These are phyloP conservation scores for Phytopythium oedochilum DNA, from an alignment of 352 stramenopile species.

Conservation along the genomic window DNA sequence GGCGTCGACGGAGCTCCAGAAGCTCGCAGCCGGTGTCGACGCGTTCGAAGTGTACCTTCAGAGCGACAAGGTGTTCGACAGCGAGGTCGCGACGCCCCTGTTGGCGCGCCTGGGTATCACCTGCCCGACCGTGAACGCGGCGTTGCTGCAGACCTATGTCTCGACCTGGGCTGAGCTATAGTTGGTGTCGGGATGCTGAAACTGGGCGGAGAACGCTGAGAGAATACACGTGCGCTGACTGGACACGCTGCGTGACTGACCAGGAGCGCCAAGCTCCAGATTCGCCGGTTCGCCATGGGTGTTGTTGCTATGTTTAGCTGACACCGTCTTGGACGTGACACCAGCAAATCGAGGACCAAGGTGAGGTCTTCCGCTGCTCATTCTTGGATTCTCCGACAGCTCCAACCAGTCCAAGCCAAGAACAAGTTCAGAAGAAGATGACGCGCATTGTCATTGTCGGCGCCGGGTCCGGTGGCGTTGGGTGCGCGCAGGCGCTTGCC, in stretches of 20 bases:
- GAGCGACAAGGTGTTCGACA: slow-evolving; percentile 64
- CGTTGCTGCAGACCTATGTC: slow-evolving; percentile 39
- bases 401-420: too few species aligned
- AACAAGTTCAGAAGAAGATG: too few species aligned
- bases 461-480: slow-evolving; percentile 25
- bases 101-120: slow-evolving; percentile 29
- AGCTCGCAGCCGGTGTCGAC: slow-evolving; percentile 49
- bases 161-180: slow-evolving; percentile 20
- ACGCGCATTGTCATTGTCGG: slow-evolving; percentile 31
- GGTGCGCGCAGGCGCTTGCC: slow-evolving; percentile 24
- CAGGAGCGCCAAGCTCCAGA: neutral
- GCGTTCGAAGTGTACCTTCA: slow-evolving; percentile 68
- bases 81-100: slow-evolving; percentile 33
- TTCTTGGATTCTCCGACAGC: too few species aligned
- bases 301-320: neutral
- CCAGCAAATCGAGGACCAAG: neutral
- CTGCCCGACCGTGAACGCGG: slow-evolving; percentile 36
- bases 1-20: slow-evolving; percentile 38
- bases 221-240: neutral
- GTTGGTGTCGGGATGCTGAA: slow-evolving; percentile 22
- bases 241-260: neutral
- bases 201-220: neutral
- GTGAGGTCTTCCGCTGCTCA: too few species aligned
- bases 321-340: neutral
- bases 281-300: neutral